Conservation (phyloP, 768 basidiomycete species). For the Pholiota molesta region DNA sequence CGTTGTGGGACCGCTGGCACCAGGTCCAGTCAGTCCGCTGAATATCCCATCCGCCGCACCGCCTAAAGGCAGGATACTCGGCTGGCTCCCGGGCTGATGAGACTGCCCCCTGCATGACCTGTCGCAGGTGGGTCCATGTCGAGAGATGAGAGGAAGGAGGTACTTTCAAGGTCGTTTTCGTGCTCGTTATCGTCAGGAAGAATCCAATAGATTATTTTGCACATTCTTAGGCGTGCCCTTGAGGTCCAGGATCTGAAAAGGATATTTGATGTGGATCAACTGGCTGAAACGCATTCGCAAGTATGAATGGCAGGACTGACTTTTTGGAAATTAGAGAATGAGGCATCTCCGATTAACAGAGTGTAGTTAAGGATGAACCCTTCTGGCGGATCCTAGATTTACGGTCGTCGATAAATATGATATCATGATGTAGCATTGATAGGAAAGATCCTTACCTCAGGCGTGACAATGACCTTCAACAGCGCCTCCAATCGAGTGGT, state of each 20-base stretch:
- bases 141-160: constrained; percentile 90
- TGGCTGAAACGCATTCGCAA: background rate
- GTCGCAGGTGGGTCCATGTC: constrained; percentile 90
- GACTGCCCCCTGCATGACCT: constrained; percentile 48
- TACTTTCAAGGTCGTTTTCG: constrained; percentile 82
- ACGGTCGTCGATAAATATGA: background rate
- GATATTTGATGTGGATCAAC: background rate
- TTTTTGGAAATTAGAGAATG: constrained; percentile 99
- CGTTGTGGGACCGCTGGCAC: constrained; percentile 60
- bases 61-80: constrained; percentile 56
- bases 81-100: constrained; percentile 69
- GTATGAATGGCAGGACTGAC: constrained; percentile 35
- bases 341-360: constrained; percentile 90
- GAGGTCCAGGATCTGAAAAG: constrained; percentile 81
- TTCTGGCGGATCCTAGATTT: constrained; percentile 81
- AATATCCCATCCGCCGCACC: constrained; percentile 58
- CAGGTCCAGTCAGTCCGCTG: constrained; percentile 60
- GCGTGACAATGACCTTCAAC: constrained; percentile 94
- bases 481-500: constrained; percentile 86
- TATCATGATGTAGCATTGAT: background rate
- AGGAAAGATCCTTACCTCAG: constrained; percentile 59
- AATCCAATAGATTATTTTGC: constrained; percentile 89
- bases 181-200: constrained; percentile 94
- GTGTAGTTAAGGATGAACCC: constrained; percentile 97
- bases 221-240: constrained; percentile 88